A percentile compares a stretch with the other conserved stretches of the same genome.
These are phyloP conservation scores for Patellifolia procumbens DNA, from an alignment of 179 eudicot genomes.

Conservation along the genomic window DNA sequence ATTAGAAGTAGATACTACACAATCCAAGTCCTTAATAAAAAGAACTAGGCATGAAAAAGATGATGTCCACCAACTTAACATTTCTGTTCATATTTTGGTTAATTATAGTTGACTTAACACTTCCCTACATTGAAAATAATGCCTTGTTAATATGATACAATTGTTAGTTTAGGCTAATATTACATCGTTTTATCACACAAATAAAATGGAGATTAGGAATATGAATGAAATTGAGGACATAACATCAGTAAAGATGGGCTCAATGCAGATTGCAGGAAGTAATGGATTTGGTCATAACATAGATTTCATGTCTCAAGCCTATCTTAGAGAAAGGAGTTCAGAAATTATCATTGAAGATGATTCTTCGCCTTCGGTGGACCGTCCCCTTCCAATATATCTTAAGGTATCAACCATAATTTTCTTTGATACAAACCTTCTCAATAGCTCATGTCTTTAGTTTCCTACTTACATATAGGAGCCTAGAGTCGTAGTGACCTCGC, in stretches of 20 bases:
- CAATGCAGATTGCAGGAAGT: constrained; percentile 72
- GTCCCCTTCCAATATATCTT: constrained; percentile 70
- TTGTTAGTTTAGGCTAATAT: constrained; percentile 19
- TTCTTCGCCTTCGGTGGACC: constrained; percentile 41
- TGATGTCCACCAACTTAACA: constrained; percentile 51
- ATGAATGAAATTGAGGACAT: constrained; percentile 58
- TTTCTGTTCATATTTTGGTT: constrained; percentile 47
- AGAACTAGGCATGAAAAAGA: constrained; percentile 43
- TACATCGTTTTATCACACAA: neutral
- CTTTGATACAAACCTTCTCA: neutral
- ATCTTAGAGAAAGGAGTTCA: constrained; percentile 51
- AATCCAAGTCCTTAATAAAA: neutral
- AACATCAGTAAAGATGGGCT: constrained; percentile 52
- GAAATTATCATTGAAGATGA: constrained; percentile 62
- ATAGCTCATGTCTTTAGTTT: neutral
- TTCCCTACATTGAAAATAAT: constrained; percentile 10
- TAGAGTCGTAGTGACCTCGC: no score
- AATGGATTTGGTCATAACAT: constrained; percentile 75
- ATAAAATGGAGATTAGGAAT: constrained; percentile 54
- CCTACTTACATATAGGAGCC: no score
- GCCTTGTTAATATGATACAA: constrained; percentile 20
- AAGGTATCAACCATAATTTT: constrained; percentile 38
- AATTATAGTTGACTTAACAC: constrained; percentile 40
- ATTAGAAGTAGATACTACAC: neutral
- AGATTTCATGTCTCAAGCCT: constrained; percentile 77